Evolutionary conservation across 441 rosid species (phyloP), one percentile per base, ranked within the genome.

Genomic region (Cnidoscolus chayamansa): DNA sequence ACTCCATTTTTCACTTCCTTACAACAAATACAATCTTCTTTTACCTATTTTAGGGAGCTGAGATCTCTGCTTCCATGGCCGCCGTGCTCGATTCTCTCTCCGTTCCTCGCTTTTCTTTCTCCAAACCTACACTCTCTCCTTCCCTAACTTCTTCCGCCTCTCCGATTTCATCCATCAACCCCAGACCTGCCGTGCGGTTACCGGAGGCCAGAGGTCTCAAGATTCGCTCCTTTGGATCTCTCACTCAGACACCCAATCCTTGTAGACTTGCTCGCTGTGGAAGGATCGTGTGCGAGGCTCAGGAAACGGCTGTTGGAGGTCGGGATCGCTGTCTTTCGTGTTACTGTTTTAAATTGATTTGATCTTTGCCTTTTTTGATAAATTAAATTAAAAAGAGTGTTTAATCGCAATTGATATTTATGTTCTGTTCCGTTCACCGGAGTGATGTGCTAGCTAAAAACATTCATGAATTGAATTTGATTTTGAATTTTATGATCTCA

Each of bases 251-350:
- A 13, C 55, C n/a, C 4, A 1, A 40, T 54, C 60, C 71, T 54
- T 82, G 82, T 58, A 12, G 64, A 71, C 56, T 66, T 60, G 16
- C 72, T 71, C 85, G 85, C 9, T 66, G 78, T 50, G 80, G 76
- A 12, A 67, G 82, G 63, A 77, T 90, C 76, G 78, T 79, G 5
- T 90, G 89, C 76, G 97, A 90, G 80, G 85, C 95, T 67, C 92
- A 90, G 77, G 85, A 92, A 20, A 84, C 89, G 25, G 89, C 97
- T 50, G 79, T 87, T 7, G 83, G 83, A 74, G 97, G 98, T 94
- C 12, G 62, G 84, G 35, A 49, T 43, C 8, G 20, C n/a, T 31
- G 7, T 55, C 4, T 12, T 7, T 2, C 4, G 17, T 48, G 7
- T 7, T 47, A 1, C 16, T 40, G 5, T 5, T 13, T 7, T 8